These are phyloP conservation scores for Penicillium verrucosum DNA, from an alignment of 2,329 filamentous ascomycete genomes.

Conservation along the genomic window DNA sequence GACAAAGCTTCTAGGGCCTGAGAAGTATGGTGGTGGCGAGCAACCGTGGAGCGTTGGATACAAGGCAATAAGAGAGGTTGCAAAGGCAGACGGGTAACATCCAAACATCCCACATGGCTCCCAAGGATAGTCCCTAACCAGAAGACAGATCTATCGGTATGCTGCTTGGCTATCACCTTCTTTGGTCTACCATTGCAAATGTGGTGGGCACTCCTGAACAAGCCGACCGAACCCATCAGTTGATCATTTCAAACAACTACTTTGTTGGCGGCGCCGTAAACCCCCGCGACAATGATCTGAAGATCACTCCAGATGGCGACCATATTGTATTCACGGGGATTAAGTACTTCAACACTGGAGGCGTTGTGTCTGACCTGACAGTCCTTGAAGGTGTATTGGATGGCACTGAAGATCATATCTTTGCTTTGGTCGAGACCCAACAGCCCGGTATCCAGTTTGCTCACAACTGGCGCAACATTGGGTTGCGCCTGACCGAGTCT, in stretches of 20 bases:
- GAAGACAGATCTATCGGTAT: conserved; percentile 56
- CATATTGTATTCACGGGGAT: conserved; percentile 58
- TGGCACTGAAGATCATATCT: conserved; percentile 59
- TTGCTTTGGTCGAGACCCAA: conserved; percentile 57
- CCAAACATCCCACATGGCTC: background rate
- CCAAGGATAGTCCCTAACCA: background rate
- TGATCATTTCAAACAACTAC: conserved; percentile 62
- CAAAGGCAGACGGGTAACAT: conserved; percentile 60
- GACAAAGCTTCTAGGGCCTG: conserved; percentile 50
- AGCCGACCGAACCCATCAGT: conserved; percentile 54
- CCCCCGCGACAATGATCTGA: conserved; percentile 60
- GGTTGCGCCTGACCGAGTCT: conserved; percentile 62
- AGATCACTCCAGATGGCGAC: conserved; percentile 54
- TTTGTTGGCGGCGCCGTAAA: conserved; percentile 67
- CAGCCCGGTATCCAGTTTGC: conserved; percentile 55
- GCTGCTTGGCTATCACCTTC: conserved; percentile 63
- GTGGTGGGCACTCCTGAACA: conserved; percentile 61
- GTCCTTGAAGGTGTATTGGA: conserved; percentile 63
- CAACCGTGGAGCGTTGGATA: conserved; percentile 57
- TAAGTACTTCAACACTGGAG: conserved; percentile 67
- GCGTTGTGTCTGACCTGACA: conserved; percentile 63
- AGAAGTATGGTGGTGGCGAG: conserved; percentile 52
- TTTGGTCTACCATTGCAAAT: conserved; percentile 61
- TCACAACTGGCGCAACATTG: conserved; percentile 64
- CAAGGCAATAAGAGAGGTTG: conserved; percentile 59